These are phyloP conservation scores for Hypoxylon fuscum DNA, from an alignment of 495 filamentous ascomycete genomes.

Conservation along the genomic window DNA sequence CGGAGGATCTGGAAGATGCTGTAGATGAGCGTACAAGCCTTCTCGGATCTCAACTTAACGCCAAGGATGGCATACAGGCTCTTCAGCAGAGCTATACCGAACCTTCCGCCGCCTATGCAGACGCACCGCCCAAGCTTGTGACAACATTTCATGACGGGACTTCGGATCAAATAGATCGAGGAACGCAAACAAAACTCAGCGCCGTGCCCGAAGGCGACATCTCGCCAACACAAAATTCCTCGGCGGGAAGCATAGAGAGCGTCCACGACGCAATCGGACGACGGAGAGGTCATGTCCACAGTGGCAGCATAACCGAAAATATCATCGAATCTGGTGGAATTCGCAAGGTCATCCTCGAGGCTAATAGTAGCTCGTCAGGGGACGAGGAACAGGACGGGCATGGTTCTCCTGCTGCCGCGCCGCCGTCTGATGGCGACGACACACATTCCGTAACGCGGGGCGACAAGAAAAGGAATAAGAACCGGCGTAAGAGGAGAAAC, in stretches of 20 bases:
- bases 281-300: slow-evolving; percentile 70
- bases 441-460: slow-evolving; percentile 16
- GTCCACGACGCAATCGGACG: slow-evolving; percentile 26
- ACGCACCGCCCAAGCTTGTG: slow-evolving; percentile 44
- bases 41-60: slow-evolving; percentile 47
- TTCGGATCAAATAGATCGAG: slow-evolving; percentile 33
- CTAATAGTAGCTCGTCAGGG: slow-evolving; percentile 64
- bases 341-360: slow-evolving; percentile 84
- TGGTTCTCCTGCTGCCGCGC: background rate
- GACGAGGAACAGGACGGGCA: slow-evolving; percentile 43
- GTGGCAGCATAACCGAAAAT: slow-evolving; percentile 90
- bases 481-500: slow-evolving; percentile 32
- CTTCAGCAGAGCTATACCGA: slow-evolving; percentile 72
- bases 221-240: slow-evolving; percentile 42
- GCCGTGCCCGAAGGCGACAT: slow-evolving; percentile 16
- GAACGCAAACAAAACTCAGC: slow-evolving; percentile 28
- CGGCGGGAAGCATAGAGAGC: slow-evolving; percentile 29
- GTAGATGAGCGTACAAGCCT: slow-evolving; percentile 54
- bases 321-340: slow-evolving; percentile 82
- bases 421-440: slow-evolving; percentile 18
- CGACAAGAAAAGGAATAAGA: slow-evolving; percentile 33
- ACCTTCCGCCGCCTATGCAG: slow-evolving; percentile 47
- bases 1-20: slow-evolving; percentile 33
- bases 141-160: slow-evolving; percentile 32
- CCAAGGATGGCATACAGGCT: slow-evolving; percentile 75